Evolutionary conservation across 441 rosid genomes (phyloP), one percentile per base, ranked within the genome.

Genomic region (Populus trichocarpa): DNA sequence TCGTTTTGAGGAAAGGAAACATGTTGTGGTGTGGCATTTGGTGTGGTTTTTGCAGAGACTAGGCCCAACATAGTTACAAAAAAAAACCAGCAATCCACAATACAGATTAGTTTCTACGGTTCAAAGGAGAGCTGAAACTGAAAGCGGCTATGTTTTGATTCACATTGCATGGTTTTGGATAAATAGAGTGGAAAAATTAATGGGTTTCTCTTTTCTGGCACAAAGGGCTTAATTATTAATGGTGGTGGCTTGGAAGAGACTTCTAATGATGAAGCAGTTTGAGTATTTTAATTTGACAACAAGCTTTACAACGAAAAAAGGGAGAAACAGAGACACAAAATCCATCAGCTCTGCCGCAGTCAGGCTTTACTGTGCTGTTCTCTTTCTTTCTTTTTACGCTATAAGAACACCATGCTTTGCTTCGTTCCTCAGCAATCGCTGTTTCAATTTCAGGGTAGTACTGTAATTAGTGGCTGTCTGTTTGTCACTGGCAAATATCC

Each of bases 161-260:
- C 25, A 22, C 25, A 10, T 33, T 71, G 70, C 63, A 35, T 30
- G 76, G 40, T 77, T 73, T 16, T 38, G 32, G 65, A 68, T 42
- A 14, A 42, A 42, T 16, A 11, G 36, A 63, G 76, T 6, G 14
- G 35, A 3, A 38, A 67, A 13, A 5, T 30, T 64, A 69, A 79
- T 35, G 74, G 67, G 67, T 46, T 67, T 70, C 7, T 25, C 33
- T 3, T 63, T 63, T 63, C 28, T 22, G 66, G 12, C 20, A 32
- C 46, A 66, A 16, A 70, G 38, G 71, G 73, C 42, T 61, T 36
- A 64, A 46, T 33, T 68, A 82, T 81, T 67, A 84, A 53, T 57
- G 81, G 78, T 59, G 86, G 84, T 85, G 36, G 86, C 88, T 82
- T 84, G 85, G 81, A 88, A 83, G 87, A 85, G 81, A 84, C 83